phyloP scores from a whole-genome alignment of 2,329 filamentous ascomycete genomes.

The Cladosporium sphaerospermum region DNA sequence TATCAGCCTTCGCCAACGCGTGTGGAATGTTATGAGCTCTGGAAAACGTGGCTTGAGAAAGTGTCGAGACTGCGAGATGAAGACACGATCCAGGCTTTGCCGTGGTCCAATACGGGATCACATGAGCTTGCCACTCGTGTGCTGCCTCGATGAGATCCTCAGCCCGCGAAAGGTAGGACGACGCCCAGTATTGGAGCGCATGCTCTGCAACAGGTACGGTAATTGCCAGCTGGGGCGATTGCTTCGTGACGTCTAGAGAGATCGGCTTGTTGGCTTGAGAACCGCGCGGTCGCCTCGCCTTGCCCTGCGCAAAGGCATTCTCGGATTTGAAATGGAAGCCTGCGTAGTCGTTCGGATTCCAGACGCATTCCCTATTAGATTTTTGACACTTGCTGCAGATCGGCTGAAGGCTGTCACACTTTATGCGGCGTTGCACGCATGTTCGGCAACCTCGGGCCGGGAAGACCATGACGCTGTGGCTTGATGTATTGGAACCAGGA shows the following conservation, averaged over 20 bases:
- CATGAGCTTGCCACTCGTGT: constrained; percentile 19
- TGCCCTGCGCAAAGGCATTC: constrained; percentile 21
- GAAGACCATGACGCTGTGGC: neutral
- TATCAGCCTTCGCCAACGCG: constrained; percentile 12
- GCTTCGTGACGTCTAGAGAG: neutral
- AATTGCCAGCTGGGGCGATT: neutral
- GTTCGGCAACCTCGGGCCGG: constrained; percentile 8
- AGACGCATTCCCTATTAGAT: constrained; percentile 17
- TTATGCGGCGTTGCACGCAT: constrained; percentile 13
- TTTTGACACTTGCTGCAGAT: constrained; percentile 17
- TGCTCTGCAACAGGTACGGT: constrained; percentile 15
- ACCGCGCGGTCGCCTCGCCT: constrained; percentile 15
- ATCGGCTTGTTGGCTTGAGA: neutral
- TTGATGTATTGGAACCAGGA: neutral
- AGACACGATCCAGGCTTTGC: constrained; percentile 16
- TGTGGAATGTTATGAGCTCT: constrained; percentile 13
- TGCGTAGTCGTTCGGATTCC: constrained; percentile 17
- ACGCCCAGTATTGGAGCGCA: constrained; percentile 22
- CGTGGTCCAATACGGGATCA: constrained; percentile 13
- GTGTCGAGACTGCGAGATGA: constrained; percentile 18
- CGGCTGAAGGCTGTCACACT: constrained; percentile 17
- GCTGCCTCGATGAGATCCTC: constrained; percentile 17
- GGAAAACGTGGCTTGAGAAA: constrained; percentile 21
- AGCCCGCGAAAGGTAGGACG: constrained; percentile 17
- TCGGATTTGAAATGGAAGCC: constrained; percentile 19